phyloP scores from a whole-genome alignment of 306 rosid genomes.

The Acacia confusa region DNA sequence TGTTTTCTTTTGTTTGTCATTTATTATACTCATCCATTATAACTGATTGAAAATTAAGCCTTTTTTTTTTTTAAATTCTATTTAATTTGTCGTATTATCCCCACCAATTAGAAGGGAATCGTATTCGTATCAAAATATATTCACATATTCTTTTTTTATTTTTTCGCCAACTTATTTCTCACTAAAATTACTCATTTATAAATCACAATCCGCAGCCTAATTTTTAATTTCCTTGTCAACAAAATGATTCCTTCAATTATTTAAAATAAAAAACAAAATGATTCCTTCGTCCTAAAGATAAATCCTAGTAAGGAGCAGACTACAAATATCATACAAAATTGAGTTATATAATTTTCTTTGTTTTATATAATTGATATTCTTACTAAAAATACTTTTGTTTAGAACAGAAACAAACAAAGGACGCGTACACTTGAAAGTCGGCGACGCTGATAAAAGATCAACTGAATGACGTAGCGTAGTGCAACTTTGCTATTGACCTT shows the following conservation, averaged over 20 bases:
- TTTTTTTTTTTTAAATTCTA: background rate
- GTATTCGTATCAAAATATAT: background rate
- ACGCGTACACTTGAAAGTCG: background rate
- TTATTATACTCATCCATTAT: background rate
- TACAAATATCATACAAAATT: too few species aligned
- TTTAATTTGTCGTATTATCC: background rate
- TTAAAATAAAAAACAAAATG: too few species aligned
- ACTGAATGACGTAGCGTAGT: background rate
- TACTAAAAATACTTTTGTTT: too few species aligned
- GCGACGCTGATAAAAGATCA: background rate
- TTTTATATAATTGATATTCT: too few species aligned
- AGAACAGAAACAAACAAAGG: background rate
- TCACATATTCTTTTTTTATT: background rate
- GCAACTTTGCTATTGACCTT: background rate
- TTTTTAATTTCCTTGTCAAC: background rate
- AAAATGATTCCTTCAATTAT: background rate
- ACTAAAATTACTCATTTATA: background rate
- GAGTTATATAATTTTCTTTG: too few species aligned
- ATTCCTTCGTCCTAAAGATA: background rate
- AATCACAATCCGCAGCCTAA: background rate
- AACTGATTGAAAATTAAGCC: background rate
- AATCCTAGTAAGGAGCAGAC: too few species aligned
- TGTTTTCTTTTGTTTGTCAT: background rate
- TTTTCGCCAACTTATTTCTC: background rate
- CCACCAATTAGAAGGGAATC: background rate